Conservation (phyloP, 2,329 filamentous ascomycete genomes). For the Colletotrichum sp. region DNA sequence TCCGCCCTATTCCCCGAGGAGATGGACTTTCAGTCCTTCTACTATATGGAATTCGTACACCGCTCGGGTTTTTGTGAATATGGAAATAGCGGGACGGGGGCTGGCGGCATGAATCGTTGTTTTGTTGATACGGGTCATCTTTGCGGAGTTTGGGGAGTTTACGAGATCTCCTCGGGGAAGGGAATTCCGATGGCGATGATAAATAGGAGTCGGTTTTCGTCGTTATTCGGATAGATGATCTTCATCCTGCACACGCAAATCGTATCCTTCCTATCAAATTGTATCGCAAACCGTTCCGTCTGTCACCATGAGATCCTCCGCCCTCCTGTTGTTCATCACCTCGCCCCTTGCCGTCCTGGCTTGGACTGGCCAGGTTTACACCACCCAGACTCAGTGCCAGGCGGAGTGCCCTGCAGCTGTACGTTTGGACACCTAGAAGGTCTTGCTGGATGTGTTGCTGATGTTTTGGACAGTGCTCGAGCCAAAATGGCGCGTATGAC, state of each 20-base stretch:
- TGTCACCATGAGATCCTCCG: not conserved
- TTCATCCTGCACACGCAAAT: not conserved
- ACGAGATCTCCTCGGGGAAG: not conserved
- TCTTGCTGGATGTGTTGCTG: not conserved
- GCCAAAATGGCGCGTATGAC: not conserved
- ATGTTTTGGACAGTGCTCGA: not conserved
- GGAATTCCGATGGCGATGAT: not conserved
- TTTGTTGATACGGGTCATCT: not conserved
- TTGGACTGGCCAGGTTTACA: not conserved
- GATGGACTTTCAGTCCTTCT: not conserved
- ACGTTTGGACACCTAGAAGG: accelerated
- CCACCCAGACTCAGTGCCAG: not conserved
- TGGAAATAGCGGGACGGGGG: not conserved
- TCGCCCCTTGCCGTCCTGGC: not conserved
- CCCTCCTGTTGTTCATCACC: not conserved
- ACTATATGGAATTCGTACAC: not conserved
- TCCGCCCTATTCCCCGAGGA: not conserved
- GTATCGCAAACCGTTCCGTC: accelerated
- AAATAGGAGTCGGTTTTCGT: not conserved
- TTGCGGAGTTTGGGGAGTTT: not conserved
- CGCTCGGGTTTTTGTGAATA: not conserved
- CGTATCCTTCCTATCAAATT: not conserved
- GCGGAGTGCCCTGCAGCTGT: not conserved
- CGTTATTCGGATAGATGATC: accelerated
- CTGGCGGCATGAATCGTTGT: not conserved